A percentile compares a stretch with the other conserved stretches of the same genome.
phyloP scores from a whole-genome alignment of 345 rosid genomes.

The Jatropha curcas region DNA sequence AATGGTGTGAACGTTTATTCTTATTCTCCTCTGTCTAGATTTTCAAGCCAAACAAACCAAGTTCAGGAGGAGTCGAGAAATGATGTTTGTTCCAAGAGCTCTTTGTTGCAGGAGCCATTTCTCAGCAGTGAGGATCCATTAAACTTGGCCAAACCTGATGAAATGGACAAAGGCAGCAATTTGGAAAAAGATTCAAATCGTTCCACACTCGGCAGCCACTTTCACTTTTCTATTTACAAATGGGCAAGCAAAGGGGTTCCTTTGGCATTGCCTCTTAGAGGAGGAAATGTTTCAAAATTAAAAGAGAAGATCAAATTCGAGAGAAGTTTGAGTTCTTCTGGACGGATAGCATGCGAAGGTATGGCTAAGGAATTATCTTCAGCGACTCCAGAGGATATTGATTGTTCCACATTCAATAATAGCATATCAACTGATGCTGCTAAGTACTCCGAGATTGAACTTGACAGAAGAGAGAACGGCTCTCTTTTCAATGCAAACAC shows the following conservation, averaged over 20 bases:
- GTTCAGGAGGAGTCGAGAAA: constrained; percentile 32
- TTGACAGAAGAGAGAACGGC: constrained; percentile 16
- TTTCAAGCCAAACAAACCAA: constrained; percentile 39
- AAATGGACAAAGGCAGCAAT: constrained; percentile 21
- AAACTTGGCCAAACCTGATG: constrained; percentile 28
- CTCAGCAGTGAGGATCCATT: constrained; percentile 24
- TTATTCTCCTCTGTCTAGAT: constrained; percentile 47
- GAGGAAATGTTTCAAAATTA: constrained; percentile 38
- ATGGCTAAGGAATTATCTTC: constrained; percentile 10
- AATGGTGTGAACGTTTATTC: constrained; percentile 30
- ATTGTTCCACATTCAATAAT: not conserved
- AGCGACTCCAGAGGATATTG: constrained; percentile 19
- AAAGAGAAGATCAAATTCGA: constrained; percentile 43
- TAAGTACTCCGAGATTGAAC: constrained; percentile 20
- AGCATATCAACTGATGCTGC: constrained; percentile 6
- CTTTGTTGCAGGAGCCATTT: constrained; percentile 36
- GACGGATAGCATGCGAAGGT: constrained; percentile 29
- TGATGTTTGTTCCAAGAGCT: constrained; percentile 27
- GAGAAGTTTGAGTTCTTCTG: constrained; percentile 32
- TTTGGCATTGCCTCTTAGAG: constrained; percentile 41
- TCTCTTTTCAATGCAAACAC: constrained; percentile 9
- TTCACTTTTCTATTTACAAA: constrained; percentile 91
- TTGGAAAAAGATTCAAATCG: constrained; percentile 29
- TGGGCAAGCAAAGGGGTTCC: constrained; percentile 84
- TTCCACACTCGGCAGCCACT: constrained; percentile 37